Evolutionary conservation across 1,284 basidiomycete genomes (phyloP).

Genomic region (Apiotrichum veenhuisii): DNA sequence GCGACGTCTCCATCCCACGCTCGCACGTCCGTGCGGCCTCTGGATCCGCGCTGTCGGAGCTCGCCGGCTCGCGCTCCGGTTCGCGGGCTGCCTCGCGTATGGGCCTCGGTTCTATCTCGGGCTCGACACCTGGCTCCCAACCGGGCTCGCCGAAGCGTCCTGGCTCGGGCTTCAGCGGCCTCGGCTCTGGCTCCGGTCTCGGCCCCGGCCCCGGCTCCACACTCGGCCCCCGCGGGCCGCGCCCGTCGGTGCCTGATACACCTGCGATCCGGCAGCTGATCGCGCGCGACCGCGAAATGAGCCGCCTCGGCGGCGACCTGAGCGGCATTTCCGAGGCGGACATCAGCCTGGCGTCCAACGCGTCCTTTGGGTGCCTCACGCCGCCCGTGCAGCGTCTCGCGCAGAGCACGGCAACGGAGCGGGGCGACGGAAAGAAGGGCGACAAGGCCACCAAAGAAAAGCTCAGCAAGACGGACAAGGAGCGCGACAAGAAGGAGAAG

Average conservation of each 20-base stretch:
- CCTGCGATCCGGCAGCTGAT: slow-evolving; percentile 12
- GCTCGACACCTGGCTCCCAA: background rate
- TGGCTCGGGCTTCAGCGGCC: background rate
- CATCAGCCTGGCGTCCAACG: slow-evolving; percentile 11
- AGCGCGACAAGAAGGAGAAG: background rate
- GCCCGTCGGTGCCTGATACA: slow-evolving; percentile 8
- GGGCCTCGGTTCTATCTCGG: background rate
- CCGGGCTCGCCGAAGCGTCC: background rate
- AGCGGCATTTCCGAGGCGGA: slow-evolving; percentile 9
- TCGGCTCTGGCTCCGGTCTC: background rate
- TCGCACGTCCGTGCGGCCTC: background rate
- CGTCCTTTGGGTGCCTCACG: slow-evolving; percentile 13
- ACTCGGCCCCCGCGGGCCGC: background rate
- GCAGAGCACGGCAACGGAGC: background rate
- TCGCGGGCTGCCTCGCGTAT: background rate
- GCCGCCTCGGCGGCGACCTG: background rate
- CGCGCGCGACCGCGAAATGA: slow-evolving; percentile 4
- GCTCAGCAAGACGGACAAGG: background rate
- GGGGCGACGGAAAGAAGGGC: background rate
- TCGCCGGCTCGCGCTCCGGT: background rate
- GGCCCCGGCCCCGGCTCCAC: too few species aligned
- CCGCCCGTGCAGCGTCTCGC: slow-evolving; percentile 1
- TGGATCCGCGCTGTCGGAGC: background rate
- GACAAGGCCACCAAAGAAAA: background rate
- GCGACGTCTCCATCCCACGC: background rate